These are phyloP conservation scores for Volvariella volvacea DNA, from an alignment of 1,284 basidiomycete genomes.

Conservation along the genomic window DNA sequence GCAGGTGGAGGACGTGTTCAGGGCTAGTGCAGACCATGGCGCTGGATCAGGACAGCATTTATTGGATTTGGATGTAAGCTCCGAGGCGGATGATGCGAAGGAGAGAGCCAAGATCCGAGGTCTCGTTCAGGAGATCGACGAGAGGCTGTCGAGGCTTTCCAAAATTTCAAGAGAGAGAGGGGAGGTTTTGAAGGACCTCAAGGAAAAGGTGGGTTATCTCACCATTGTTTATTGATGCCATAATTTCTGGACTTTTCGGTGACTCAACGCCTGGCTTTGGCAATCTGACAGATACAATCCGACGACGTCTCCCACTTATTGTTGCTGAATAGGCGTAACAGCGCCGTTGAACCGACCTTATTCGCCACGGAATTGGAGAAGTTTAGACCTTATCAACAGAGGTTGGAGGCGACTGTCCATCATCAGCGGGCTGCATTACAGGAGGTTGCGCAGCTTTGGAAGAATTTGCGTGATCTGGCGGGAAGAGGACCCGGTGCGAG, in stretches of 20 bases:
- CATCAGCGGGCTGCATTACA: constrained; percentile 70
- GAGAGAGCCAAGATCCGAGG: constrained; percentile 63
- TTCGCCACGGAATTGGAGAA: constrained; percentile 95
- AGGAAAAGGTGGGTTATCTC: constrained; percentile 66
- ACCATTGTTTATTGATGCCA: constrained; percentile 1
- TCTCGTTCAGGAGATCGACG: constrained; percentile 73
- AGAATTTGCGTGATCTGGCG: constrained; percentile 64
- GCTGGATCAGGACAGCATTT: constrained; percentile 43
- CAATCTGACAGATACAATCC: constrained; percentile 66
- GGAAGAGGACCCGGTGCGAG: constrained; percentile 65
- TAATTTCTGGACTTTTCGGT: constrained; percentile 5
- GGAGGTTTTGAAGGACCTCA: constrained; percentile 88
- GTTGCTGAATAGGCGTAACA: constrained; percentile 84
- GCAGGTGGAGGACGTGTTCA: constrained; percentile 68
- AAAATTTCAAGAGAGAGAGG: constrained; percentile 82
- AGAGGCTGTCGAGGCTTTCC: constrained; percentile 67
- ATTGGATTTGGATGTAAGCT: constrained; percentile 67
- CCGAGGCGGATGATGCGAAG: constrained; percentile 57
- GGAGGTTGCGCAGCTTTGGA: constrained; percentile 67
- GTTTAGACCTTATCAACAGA: constrained; percentile 86
- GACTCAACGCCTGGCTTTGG: not conserved
- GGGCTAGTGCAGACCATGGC: constrained; percentile 24
- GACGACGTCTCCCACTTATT: constrained; percentile 97
- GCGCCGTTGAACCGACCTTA: constrained; percentile 78
- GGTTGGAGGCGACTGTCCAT: constrained; percentile 69